Base-by-base conservation (phyloP, 768 basidiomycete species). In the Lentinula detonsa region DNA sequence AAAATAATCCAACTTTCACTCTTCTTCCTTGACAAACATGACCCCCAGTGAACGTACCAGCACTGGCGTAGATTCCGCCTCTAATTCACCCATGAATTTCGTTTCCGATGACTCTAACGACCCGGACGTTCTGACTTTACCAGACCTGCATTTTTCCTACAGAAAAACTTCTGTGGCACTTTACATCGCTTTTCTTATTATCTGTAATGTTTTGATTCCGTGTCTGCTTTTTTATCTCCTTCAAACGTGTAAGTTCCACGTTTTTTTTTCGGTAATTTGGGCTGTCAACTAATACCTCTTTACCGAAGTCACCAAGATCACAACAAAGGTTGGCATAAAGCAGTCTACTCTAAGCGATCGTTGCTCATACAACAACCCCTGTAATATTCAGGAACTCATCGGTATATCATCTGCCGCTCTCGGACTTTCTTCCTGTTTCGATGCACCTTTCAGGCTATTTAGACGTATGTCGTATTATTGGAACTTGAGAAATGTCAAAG, bases 371-470 rank as follows among this genome's bases (percentile, higher is more conserved):
- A 39, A 28, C 3, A 28, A 28, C 28, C 28, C 28, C 28, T 28
- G 28, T 39, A 8, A 28, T 10, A 43, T 35, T 1, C 11, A 57
- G 42, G 62, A 61, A n/a, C 65, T 71, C 21, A 65, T 73, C 52
- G 72, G 72, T 13, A 70, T 69, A 43, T 68, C 70, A 8, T 70
- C 71, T 16, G 72, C 67, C 18, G 68, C 70, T 10, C 59, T 73
- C 18, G 72, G 72, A 6, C 48, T 73, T 31, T 73, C 72, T 7
- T 72, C 72, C 5, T 72, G 69, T 59, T 71, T 73, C 59, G 70
- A 73, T 64, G 65, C 71, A 21, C 69, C 71, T 13, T 57, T 71
- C 45, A 65, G 72, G 51, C 63, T 73, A 31, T 72, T 67, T 61
- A 65, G 71, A 60, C 64, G 72, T 72, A 58, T 15, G 70, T 64